phyloP scores from a whole-genome alignment of 2,329 filamentous ascomycete species.

The Ceratocystis huliohia region DNA sequence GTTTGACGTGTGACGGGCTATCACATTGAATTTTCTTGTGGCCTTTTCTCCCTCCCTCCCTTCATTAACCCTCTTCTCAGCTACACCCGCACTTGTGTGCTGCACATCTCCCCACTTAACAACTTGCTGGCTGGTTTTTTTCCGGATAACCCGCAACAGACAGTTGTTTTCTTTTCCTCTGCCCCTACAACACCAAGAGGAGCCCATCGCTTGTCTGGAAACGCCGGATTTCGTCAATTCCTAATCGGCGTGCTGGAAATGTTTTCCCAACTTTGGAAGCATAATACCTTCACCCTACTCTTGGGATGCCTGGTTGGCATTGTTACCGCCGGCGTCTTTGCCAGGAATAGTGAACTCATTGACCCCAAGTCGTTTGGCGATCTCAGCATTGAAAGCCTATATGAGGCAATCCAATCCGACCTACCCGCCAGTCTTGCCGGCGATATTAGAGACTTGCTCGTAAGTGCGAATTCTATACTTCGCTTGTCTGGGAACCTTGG shows the following conservation, averaged over 20 bases:
- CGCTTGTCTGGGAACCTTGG: too few species aligned
- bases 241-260: background rate
- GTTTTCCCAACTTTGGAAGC: conserved; percentile 30
- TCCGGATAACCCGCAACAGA: background rate
- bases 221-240: background rate
- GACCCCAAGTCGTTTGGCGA: conserved; percentile 60
- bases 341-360: conserved; percentile 77
- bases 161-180: background rate
- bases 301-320: conserved; percentile 85
- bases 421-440: conserved; percentile 63
- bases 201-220: background rate
- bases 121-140: background rate
- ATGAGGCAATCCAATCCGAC: conserved; percentile 71
- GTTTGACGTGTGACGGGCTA: background rate
- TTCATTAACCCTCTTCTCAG: background rate
- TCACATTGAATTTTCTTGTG: background rate
- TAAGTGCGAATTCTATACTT: conserved; percentile 32
- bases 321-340: conserved; percentile 79
- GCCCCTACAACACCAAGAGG: background rate
- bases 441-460: conserved; percentile 75
- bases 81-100: background rate
- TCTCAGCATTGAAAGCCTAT: conserved; percentile 68
- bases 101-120: background rate
- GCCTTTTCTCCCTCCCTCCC: background rate
- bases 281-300: conserved; percentile 69